Evolutionary conservation across 2,329 filamentous ascomycete genomes (phyloP).

Genomic region (Talaromyces funiculosus): DNA sequence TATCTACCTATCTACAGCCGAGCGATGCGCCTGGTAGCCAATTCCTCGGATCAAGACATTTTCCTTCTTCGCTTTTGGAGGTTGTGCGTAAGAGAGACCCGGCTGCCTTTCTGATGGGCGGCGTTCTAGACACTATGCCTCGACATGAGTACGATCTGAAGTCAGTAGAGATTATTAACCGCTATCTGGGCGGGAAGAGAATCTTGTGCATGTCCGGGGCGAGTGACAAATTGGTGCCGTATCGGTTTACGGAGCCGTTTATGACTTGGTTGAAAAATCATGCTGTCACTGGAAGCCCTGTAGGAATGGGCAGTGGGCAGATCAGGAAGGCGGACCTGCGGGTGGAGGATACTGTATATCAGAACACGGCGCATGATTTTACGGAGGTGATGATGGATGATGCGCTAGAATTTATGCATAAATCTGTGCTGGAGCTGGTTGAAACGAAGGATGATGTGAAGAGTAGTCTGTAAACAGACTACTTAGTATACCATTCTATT

Average conservation of each 20-base stretch:
- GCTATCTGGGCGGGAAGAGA: conserved; percentile 45
- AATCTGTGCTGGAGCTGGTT: conserved; percentile 29
- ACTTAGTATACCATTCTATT: not conserved
- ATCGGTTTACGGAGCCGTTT: conserved; percentile 52
- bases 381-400: conserved; percentile 52
- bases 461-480: conserved; percentile 10
- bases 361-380: conserved; percentile 55
- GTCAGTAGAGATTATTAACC: conserved; percentile 35
- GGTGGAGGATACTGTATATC: conserved; percentile 54
- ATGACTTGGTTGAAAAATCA: conserved; percentile 51
- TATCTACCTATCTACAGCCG: conserved; percentile 52
- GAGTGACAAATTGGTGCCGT: conserved; percentile 57
- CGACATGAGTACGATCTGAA: conserved; percentile 40
- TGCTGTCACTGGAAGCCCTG: conserved; percentile 40
- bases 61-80: conserved; percentile 63
- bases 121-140: conserved; percentile 23
- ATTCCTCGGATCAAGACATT: conserved; percentile 73
- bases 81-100: conserved; percentile 66
- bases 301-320: conserved; percentile 40
- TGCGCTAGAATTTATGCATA: conserved; percentile 50
- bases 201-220: conserved; percentile 51
- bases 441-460: conserved; percentile 31
- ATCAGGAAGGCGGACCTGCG: conserved; percentile 26
- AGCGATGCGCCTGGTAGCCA: conserved; percentile 51
- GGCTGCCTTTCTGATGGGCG: conserved; percentile 64